A percentile compares a stretch with the other conserved stretches of the same genome.
Conservation (phyloP, 2,329 filamentous ascomycete species). For the Cladophialophora chaetospira region DNA sequence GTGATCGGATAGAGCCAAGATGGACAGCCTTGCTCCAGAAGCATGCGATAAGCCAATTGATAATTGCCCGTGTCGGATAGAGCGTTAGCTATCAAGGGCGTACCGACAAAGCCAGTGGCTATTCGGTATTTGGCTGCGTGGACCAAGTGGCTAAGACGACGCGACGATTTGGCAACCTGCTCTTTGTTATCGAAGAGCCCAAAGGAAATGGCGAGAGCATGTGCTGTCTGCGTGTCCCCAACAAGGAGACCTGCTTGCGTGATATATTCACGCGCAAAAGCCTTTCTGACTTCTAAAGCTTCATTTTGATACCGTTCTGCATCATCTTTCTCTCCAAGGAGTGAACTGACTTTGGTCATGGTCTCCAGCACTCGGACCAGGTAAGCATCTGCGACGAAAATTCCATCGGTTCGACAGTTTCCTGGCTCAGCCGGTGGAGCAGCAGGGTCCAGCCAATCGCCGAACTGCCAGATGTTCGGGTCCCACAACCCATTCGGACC, state of each 20-base stretch:
- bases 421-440: constrained; percentile 42
- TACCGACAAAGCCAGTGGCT: constrained; percentile 42
- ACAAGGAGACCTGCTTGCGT: not conserved
- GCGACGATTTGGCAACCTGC: constrained; percentile 24
- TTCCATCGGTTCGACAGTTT: constrained; percentile 37
- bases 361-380: constrained; percentile 38
- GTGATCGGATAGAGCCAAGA: constrained; percentile 45
- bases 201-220: constrained; percentile 33
- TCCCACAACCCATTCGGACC: constrained; percentile 42
- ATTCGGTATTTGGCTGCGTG: constrained; percentile 35
- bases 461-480: constrained; percentile 39
- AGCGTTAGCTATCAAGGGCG: constrained; percentile 37
- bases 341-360: constrained; percentile 25
- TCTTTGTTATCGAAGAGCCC: constrained; percentile 29
- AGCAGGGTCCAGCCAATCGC: constrained; percentile 47
- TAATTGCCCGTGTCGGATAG: constrained; percentile 32
- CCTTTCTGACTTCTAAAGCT: constrained; percentile 25
- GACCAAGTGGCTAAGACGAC: constrained; percentile 34
- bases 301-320: constrained; percentile 33
- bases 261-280: not conserved
- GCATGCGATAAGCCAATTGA: constrained; percentile 43
- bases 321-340: constrained; percentile 32
- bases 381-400: constrained; percentile 44
- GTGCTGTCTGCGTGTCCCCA: constrained; percentile 36
- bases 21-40: constrained; percentile 40